These are phyloP conservation scores for Crocinoboletus sp. DNA, from an alignment of 1,284 basidiomycete species.

Conservation along the genomic window DNA sequence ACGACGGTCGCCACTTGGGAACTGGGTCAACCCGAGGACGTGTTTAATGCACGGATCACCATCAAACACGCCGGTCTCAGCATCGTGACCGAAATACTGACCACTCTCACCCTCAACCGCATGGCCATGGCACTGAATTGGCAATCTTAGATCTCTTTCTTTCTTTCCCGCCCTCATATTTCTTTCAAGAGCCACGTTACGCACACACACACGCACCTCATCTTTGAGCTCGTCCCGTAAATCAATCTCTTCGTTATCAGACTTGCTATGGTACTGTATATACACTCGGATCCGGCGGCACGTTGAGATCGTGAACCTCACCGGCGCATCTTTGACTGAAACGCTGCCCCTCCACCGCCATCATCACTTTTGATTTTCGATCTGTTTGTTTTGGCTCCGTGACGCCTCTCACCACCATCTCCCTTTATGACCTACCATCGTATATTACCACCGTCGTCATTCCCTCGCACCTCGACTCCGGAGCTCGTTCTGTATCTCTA, in stretches of 20 bases:
- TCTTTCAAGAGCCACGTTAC: not conserved
- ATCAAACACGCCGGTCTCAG: slow-evolving; percentile 51
- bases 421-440: slow-evolving; percentile 1
- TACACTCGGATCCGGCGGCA: slow-evolving; percentile 9
- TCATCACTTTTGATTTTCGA: not conserved
- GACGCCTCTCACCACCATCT: slow-evolving; percentile 1
- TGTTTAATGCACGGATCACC: slow-evolving; percentile 56
- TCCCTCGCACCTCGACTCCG: slow-evolving; percentile 36
- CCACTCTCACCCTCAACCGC: slow-evolving; percentile 62
- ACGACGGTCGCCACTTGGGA: slow-evolving; percentile 61
- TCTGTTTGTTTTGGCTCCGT: slow-evolving; percentile 3
- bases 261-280: not conserved
- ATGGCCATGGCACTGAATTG: slow-evolving; percentile 57
- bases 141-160: slow-evolving; percentile 26
- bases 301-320: no score
- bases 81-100: slow-evolving; percentile 67
- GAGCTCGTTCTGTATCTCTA: slow-evolving; percentile 52
- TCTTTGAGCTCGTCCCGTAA: slow-evolving; percentile 8
- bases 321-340: no score
- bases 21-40: slow-evolving; percentile 47
- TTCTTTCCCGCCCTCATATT: slow-evolving; percentile 6
- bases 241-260: not conserved
- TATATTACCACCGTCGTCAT: slow-evolving; percentile 19
- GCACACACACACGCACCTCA: no score
- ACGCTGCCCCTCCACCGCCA: slow-evolving; percentile 9